phyloP scores from a whole-genome alignment of 768 basidiomycete genomes.

The Daedaleopsis sinensis region DNA sequence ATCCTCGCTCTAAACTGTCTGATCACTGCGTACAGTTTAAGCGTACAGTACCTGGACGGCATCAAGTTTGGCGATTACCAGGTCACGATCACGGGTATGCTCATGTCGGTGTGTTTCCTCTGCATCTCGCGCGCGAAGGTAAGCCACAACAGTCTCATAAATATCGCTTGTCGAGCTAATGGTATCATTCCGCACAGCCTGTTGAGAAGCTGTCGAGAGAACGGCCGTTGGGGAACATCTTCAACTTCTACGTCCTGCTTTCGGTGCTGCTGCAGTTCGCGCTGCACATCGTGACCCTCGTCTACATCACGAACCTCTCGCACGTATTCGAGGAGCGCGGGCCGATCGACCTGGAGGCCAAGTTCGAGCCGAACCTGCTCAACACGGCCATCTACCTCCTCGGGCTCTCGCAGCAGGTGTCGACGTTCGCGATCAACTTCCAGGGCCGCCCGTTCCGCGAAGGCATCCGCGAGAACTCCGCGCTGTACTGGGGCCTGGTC shows the following conservation, averaged over 20 bases:
- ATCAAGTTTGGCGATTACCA: conserved; percentile 99
- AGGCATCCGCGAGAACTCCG: conserved; percentile 93
- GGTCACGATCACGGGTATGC: conserved; percentile 92
- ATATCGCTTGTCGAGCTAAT: background rate
- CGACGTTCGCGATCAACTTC: conserved; percentile 98
- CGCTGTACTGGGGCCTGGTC: conserved; percentile 91
- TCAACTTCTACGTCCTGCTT: conserved; percentile 92
- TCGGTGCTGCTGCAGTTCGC: conserved; percentile 94
- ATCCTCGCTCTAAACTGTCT: conserved; percentile 97
- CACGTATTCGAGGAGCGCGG: conserved; percentile 75
- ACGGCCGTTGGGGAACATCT: conserved; percentile 92
- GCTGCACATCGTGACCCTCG: conserved; percentile 85
- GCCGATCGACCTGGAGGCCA: conserved; percentile 89
- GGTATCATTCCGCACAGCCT: conserved; percentile 57
- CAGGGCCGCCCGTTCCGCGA: conserved; percentile 97
- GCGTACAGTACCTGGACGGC: conserved; percentile 96
- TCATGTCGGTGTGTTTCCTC: conserved; percentile 98
- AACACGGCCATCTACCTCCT: conserved; percentile 98
- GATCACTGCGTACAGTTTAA: conserved; percentile 97
- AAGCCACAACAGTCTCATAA: conserved; percentile 26
- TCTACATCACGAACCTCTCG: conserved; percentile 91
- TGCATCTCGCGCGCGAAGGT: conserved; percentile 98
- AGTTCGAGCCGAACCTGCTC: conserved; percentile 91
- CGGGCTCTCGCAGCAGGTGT: conserved; percentile 95
- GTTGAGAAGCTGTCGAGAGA: conserved; percentile 94